Evolutionary conservation across 2,329 filamentous ascomycete genomes (phyloP), one percentile per base, ranked within the genome.

Genomic region (Beauveria sp.): DNA sequence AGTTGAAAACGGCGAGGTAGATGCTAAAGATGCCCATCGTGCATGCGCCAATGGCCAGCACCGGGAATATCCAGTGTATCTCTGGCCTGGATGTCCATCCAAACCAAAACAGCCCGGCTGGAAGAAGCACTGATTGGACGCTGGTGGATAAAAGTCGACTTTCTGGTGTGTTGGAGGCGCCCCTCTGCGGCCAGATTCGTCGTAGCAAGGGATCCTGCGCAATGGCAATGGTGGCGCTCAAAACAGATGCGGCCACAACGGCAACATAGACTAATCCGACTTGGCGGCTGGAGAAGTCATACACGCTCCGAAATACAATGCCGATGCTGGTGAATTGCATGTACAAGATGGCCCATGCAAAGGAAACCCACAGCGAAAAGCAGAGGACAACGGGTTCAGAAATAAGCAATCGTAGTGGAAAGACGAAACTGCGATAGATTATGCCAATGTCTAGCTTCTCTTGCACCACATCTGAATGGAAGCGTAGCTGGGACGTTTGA

Each of bases 1-100:
- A 97, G 71, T 97, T 97, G 77, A 97, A 96, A 0, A 91, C 90
- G 3, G 92, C 88, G 1, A 97, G 81, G 70, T 96, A 96, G 43
- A 97, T 86, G 46, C 85, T 87, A 72, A 91, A 93, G 66, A 97
- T 96, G 34, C 93, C 88, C 79, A 43, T 43, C 3, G 42, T 43
- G 42, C 42, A 43, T 43, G 42, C 42, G 16, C 42, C 42, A 10
- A 43, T 2, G 3, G 42, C 42, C 42, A 43, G 42, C 18, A 20
- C 42, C 2, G 42, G 42, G 42, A 93, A 89, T 0, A 89, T 83
- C 86, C 87, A 90, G 51, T 79, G 82, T 0, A 85, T 74, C 0
- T 70, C 42, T 43, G 12, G 69, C 67, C 43, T 65, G 63, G 10
- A 65, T 38, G 58, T 62, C 5, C 60, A 58, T 1, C 3, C 71